Evolutionary conservation across 495 filamentous ascomycete species (phyloP), one percentile per base, ranked within the genome.

Genomic region (Xylaria cubensis): DNA sequence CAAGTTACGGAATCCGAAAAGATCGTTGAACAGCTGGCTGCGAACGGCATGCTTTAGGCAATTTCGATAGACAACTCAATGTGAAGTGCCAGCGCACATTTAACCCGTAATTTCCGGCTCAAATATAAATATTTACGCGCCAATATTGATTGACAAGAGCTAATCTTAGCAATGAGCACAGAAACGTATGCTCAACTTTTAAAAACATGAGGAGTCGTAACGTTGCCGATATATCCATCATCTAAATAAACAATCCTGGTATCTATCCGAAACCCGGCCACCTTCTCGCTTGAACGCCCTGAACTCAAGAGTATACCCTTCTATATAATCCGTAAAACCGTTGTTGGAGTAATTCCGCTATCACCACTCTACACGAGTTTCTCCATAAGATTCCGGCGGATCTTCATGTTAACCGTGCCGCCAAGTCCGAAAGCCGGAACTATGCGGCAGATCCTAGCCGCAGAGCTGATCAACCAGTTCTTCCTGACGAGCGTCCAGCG

Each of bases 361-460:
- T 62, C 4, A 15, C 36, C 7, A 15, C n/a, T 42, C 59, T 72
- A 85, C 15, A 62, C 72, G 26, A 86, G 72, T 73, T 68, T 76
- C 74, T 82, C 82, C 84, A 86, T 86, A 39, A 87, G 65, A 66
- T 74, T 77, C 79, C 83, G 85, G 75, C 95, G 87, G 64, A 97
- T 84, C 73, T 90, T 86, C 63, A 87, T 85, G 85, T 98, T 98
- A 4, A 94, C 92, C 58, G 97, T 94, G 3, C 95, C 95, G 1
- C 95, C 95, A 56, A 97, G 84, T 36, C 95, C 95, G 87, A 97
- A 98, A 21, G 95, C 95, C 62, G 96, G 95, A 34, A 98, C 87
- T 75, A 98, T 97, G 82, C 96, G 90, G 51, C 92, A 92, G 84
- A 98, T 93, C 63, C 96, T 85, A 74, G 95, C 95, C 76, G 88